Evolutionary conservation across 2,329 filamentous ascomycete species (phyloP).

Genomic region (Hypomyces perniciosus): DNA sequence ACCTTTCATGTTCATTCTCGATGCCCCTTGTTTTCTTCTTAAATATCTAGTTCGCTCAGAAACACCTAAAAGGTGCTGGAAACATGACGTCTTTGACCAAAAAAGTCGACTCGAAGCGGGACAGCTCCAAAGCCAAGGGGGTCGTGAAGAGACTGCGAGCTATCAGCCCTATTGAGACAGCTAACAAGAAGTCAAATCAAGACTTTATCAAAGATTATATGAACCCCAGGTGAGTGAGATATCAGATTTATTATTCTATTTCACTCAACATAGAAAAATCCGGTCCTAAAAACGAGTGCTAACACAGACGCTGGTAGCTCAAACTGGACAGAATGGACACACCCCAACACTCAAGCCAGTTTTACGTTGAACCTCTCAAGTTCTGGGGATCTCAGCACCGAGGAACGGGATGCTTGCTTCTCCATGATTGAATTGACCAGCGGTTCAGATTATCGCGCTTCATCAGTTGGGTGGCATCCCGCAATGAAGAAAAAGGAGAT

Average conservation of each 20-base stretch:
- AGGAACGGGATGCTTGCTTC: slow-evolving; percentile 49
- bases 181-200: slow-evolving; percentile 41
- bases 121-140: neutral
- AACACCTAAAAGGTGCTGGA: too few relatives aligned
- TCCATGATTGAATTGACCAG: slow-evolving; percentile 58
- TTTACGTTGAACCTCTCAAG: slow-evolving; percentile 42
- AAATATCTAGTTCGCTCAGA: too few relatives aligned
- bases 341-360: slow-evolving; percentile 36
- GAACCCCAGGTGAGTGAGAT: slow-evolving; percentile 35
- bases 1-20: too few relatives aligned
- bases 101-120: neutral
- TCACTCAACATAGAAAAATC: neutral
- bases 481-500: slow-evolving; percentile 60
- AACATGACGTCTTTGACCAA: neutral
- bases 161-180: slow-evolving; percentile 38
- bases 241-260: neutral
- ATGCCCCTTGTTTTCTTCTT: too few relatives aligned
- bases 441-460: slow-evolving; percentile 55
- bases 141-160: neutral
- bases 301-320: slow-evolving; percentile 12
- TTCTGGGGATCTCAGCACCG: slow-evolving; percentile 31
- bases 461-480: slow-evolving; percentile 58
- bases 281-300: neutral
- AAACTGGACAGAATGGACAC: slow-evolving; percentile 41
- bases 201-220: slow-evolving; percentile 46